Evolutionary conservation across 2,329 filamentous ascomycete species (phyloP).

Genomic region (Calonectria henricotiae): DNA sequence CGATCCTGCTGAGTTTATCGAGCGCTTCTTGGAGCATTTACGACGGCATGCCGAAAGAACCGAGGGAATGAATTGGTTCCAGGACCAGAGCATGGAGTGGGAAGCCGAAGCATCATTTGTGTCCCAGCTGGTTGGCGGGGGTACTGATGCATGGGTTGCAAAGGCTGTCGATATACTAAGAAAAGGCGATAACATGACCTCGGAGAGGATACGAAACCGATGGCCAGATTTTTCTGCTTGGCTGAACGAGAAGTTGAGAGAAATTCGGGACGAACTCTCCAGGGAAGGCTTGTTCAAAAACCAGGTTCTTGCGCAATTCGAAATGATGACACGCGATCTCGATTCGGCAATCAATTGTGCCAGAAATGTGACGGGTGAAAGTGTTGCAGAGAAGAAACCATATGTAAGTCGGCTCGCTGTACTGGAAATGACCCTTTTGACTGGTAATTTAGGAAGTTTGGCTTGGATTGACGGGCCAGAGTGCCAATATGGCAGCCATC

Average conservation of each 20-base stretch:
- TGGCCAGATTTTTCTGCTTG: constrained; percentile 21
- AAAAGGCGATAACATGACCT: constrained; percentile 26
- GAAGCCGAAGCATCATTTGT: constrained; percentile 25
- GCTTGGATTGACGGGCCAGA: constrained; percentile 20
- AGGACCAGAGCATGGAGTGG: constrained; percentile 28
- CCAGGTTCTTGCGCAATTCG: constrained; percentile 21
- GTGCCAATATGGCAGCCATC: constrained; percentile 24
- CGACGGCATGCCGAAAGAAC: constrained; percentile 9
- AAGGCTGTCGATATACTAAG: constrained; percentile 13
- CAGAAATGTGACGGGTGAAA: constrained; percentile 6
- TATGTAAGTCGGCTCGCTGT: neutral
- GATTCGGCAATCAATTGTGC: constrained; percentile 16
- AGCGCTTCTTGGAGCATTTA: constrained; percentile 20
- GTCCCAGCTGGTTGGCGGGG: constrained; percentile 17
- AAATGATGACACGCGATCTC: constrained; percentile 19
- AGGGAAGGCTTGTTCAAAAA: constrained; percentile 16
- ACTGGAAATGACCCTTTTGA: neutral
- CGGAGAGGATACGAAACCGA: constrained; percentile 2
- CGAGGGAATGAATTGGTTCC: constrained; percentile 10
- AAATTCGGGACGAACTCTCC: constrained; percentile 19
- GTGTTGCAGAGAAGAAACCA: constrained; percentile 17
- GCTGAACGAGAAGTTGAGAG: constrained; percentile 13
- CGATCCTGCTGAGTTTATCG: constrained; percentile 16
- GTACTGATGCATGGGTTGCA: constrained; percentile 19
- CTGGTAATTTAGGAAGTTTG: constrained; percentile 9